Base-by-base conservation (phyloP, 768 basidiomycete species). In the Suillus plorans region DNA sequence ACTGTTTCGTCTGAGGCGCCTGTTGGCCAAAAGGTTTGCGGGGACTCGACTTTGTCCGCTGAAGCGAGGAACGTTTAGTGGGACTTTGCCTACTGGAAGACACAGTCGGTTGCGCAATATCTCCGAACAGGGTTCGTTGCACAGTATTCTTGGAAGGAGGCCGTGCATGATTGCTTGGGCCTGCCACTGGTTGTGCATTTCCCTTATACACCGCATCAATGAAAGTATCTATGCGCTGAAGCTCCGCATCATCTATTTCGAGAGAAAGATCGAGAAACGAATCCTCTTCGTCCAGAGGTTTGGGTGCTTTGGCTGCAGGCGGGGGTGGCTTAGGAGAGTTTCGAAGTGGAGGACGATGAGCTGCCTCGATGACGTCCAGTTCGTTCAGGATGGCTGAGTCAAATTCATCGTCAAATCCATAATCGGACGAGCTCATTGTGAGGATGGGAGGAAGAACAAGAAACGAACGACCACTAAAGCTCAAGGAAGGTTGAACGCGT, bases 321-420 rank as follows among this genome's bases (percentile, higher is more conserved):
- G 67, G 68, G 12, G 65, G 65, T 34, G 70, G 68, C 66, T 69
- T 63, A 68, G 64, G 62, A 37, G 64, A 63, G 61, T 56, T 59
- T 44, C 58, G 64, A 47, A 62, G 63, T 63, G 64, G 72, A 67
- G 68, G 60, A 67, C 67, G 68, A 71, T 86, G 81, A 18, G 85
- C 82, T 12, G 89, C 86, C 77, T 94, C 91, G 53, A 94, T 87
- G 22, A 85, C 82, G 70, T 91, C 88, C 28, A 94, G 80, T 70
- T 89, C 82, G 44, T 82, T 76, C 8, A 92, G 70, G 4, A 85
- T 82, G 42, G 82, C 84, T 52, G 83, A 83, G 74, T 92, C 84
- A 45, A 89, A 69, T 5, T 89, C 88, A 66, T 86, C 87, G 66
- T 85, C 84, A 72, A 90, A 93, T 71, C 88, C 91, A 49, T 82